Conservation (phyloP, 2,329 filamentous ascomycete genomes). For the Talaromyces albobiverticillius region DNA sequence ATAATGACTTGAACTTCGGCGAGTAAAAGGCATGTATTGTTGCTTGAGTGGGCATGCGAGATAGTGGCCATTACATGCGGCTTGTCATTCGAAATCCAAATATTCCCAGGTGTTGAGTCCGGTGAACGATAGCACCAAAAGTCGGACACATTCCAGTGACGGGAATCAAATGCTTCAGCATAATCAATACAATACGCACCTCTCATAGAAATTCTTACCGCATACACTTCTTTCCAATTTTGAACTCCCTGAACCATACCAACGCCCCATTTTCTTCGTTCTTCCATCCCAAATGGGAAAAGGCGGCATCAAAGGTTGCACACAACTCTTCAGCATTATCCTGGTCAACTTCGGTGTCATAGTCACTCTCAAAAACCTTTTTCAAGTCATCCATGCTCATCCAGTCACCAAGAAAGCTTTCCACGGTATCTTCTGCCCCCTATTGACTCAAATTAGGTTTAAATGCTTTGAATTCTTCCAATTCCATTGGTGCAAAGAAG, state of each 20-base stretch:
- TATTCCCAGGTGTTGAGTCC: not conserved
- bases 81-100: not conserved
- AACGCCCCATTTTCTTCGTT: not conserved
- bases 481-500: not conserved
- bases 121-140: not conserved
- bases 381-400: no score
- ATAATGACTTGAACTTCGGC: conserved; percentile 1
- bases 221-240: not conserved
- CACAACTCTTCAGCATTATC: not conserved
- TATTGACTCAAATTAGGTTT: not conserved
- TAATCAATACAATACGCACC: not conserved
- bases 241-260: not conserved
- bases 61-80: conserved; percentile 2
- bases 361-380: not conserved
- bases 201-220: not conserved
- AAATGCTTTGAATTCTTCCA: not conserved
- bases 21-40: not conserved
- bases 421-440: not conserved
- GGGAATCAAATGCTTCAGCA: not conserved
- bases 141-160: not conserved
- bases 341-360: not conserved
- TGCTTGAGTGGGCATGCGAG: not conserved
- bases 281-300: not conserved
- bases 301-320: not conserved
- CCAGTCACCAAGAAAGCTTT: not conserved